Conservation (phyloP, 768 basidiomycete genomes). For the Hebeloma cylindrosporum region DNA sequence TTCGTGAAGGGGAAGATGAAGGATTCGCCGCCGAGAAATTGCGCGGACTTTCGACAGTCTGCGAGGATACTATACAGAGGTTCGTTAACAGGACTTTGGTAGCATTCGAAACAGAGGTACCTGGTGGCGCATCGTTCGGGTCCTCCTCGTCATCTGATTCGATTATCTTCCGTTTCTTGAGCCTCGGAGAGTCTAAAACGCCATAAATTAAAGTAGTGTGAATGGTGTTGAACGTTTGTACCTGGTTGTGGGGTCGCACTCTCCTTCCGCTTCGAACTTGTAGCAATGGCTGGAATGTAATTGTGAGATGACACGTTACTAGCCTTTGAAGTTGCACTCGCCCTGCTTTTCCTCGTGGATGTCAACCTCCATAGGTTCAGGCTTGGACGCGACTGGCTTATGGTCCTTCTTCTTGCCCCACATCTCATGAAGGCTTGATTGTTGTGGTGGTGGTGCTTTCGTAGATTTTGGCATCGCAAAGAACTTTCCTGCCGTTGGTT, state of each 20-base stretch:
- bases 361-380: conserved; percentile 33
- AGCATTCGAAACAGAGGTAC: conserved; percentile 1
- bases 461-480: conserved; percentile 67
- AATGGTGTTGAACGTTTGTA: conserved; percentile 6
- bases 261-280: conserved; percentile 44
- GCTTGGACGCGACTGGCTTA: conserved; percentile 21
- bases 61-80: too few species aligned
- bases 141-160: conserved; percentile 56
- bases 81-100: conserved; percentile 6
- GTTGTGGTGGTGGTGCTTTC: conserved; percentile 72
- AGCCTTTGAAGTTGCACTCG: conserved; percentile 10
- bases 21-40: conserved; percentile 1
- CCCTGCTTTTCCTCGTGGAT: conserved; percentile 22
- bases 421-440: conserved; percentile 75
- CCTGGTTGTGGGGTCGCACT: conserved; percentile 10
- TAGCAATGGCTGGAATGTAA: conserved; percentile 23
- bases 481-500: conserved; percentile 58
- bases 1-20: neutral
- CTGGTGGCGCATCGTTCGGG: conserved; percentile 10
- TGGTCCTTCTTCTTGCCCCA: conserved; percentile 56
- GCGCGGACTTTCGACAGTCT: too few species aligned
- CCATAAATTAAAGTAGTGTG: conserved; percentile 2
- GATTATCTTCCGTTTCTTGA: conserved; percentile 54
- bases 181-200: conserved; percentile 31
- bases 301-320: neutral